Conservation (phyloP, 495 filamentous ascomycete species). For the Annulohypoxylon nitens region DNA sequence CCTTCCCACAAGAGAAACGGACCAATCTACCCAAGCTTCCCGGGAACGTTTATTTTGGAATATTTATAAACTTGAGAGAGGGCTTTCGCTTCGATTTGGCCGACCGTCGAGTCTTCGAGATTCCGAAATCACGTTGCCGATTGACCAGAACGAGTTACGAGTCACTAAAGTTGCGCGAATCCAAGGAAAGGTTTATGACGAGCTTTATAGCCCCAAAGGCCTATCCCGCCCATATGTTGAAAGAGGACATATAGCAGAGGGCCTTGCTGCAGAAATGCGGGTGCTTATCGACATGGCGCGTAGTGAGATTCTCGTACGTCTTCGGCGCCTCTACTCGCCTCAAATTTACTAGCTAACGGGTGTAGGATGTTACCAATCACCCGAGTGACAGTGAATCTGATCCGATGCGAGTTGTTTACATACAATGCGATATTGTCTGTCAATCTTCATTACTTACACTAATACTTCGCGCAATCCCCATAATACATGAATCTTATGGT, state of each 20-base stretch:
- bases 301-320: slow-evolving; percentile 10
- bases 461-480: slow-evolving; percentile 9
- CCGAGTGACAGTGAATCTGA: background rate
- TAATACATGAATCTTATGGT: background rate
- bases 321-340: background rate
- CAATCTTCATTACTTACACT: slow-evolving; percentile 19
- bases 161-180: slow-evolving; percentile 7
- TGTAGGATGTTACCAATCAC: background rate
- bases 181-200: slow-evolving; percentile 19
- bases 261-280: background rate
- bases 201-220: slow-evolving; percentile 13
- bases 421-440: slow-evolving; percentile 14
- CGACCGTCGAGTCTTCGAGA: slow-evolving; percentile 12
- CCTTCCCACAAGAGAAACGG: background rate
- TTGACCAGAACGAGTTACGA: slow-evolving; percentile 6
- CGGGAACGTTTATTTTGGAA: slow-evolving; percentile 23
- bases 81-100: slow-evolving; percentile 15
- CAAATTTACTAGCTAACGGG: background rate
- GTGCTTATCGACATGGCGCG: slow-evolving; percentile 1
- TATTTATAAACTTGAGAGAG: slow-evolving; percentile 5
- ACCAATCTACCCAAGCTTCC: slow-evolving; percentile 1
- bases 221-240: slow-evolving; percentile 10
- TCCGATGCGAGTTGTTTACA: slow-evolving; percentile 15
- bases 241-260: background rate
- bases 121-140: slow-evolving; percentile 9